These are phyloP conservation scores for Neurospora sp. DNA, from an alignment of 495 filamentous ascomycete genomes.

Conservation along the genomic window DNA sequence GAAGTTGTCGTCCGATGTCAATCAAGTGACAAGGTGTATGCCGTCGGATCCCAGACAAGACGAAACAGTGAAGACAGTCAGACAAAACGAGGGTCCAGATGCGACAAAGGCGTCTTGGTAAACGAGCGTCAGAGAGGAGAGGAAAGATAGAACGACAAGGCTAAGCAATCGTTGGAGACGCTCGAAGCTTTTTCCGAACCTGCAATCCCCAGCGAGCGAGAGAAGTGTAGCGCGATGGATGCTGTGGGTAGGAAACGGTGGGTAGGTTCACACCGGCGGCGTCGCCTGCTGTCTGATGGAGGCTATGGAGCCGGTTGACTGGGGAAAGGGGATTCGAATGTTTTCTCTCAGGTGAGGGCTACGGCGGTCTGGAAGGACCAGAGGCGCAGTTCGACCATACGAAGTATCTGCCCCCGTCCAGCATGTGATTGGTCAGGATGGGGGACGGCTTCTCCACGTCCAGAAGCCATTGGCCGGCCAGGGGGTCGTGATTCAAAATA, in stretches of 20 bases:
- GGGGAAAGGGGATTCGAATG: conserved; percentile 14
- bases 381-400: not conserved
- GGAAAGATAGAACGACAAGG: conserved; percentile 5
- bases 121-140: conserved; percentile 18
- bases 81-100: conserved; percentile 23
- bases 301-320: conserved; percentile 1
- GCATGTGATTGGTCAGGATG: conserved; percentile 16
- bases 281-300: conserved; percentile 5
- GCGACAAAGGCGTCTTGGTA: conserved; percentile 11
- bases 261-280: conserved; percentile 7
- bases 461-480: conserved; percentile 6
- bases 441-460: conserved; percentile 10
- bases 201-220: conserved; percentile 4
- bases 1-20: not conserved
- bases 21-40: not conserved
- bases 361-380: conserved; percentile 9
- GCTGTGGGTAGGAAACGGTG: conserved; percentile 3
- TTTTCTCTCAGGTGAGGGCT: conserved; percentile 15
- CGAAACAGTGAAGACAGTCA: conserved; percentile 1
- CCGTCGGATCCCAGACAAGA: not conserved
- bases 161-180: not conserved
- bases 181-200: conserved; percentile 4
- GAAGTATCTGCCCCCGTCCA: conserved; percentile 9
- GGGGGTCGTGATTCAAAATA: conserved; percentile 17
- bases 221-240: not conserved